These are phyloP conservation scores for Camellia japonica DNA, from an alignment of 148 eudicot species.

Conservation along the genomic window DNA sequence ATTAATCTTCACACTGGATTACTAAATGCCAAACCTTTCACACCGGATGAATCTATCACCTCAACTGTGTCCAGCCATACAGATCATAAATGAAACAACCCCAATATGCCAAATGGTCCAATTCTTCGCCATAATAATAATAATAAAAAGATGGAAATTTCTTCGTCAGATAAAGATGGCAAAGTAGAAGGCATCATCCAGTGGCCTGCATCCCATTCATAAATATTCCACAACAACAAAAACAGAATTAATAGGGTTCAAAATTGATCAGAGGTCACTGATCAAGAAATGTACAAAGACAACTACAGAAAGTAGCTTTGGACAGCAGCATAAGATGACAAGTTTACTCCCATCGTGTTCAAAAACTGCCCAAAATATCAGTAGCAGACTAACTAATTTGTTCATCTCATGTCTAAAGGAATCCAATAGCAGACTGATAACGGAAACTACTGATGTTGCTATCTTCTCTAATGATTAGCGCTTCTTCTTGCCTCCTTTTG, in stretches of 20 bases:
- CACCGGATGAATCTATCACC: too few relatives aligned
- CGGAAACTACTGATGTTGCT: neutral
- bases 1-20: too few relatives aligned
- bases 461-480: conserved; percentile 31
- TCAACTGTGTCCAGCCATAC: too few relatives aligned
- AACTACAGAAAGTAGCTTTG: neutral
- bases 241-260: neutral
- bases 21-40: too few relatives aligned
- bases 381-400: neutral
- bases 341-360: neutral
- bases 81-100: too few relatives aligned
- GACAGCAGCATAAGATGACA: neutral
- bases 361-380: neutral
- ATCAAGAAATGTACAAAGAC: neutral
- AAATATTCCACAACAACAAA: neutral
- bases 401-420: neutral
- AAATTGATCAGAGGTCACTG: neutral
- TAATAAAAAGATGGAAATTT: neutral
- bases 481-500: conserved; percentile 87
- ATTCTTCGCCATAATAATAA: neutral
- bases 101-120: neutral
- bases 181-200: neutral
- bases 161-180: neutral
- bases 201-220: neutral
- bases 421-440: too few relatives aligned